Evolutionary conservation across 805 yeast genomes (phyloP).

Genomic region (Barnettozyma sp.): DNA sequence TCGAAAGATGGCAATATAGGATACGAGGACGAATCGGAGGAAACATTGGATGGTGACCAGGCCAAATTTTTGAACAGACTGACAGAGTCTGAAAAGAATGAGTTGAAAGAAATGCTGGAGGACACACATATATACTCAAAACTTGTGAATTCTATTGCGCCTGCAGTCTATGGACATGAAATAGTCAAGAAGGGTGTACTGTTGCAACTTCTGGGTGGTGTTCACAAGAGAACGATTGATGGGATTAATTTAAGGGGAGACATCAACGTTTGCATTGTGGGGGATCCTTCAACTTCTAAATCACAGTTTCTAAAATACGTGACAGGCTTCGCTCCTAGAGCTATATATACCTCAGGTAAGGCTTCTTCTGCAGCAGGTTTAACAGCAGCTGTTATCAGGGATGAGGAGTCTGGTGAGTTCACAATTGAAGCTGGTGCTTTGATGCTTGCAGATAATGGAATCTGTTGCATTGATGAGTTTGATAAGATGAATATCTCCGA

Average conservation of each 20-base stretch:
- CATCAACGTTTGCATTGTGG: slow-evolving; percentile 91
- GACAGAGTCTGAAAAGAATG: slow-evolving; percentile 75
- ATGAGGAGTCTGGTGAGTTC: slow-evolving; percentile 94
- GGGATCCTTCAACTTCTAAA: slow-evolving; percentile 96
- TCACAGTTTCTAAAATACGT: slow-evolving; percentile 94
- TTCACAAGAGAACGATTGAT: slow-evolving; percentile 87
- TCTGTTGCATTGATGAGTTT: slow-evolving; percentile 97
- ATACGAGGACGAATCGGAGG: slow-evolving; percentile 36
- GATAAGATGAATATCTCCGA: slow-evolving; percentile 95
- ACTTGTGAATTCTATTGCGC: slow-evolving; percentile 84
- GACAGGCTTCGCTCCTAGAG: slow-evolving; percentile 83
- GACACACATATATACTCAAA: slow-evolving; percentile 80
- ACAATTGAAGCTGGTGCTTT: slow-evolving; percentile 98
- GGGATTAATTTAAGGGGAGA: slow-evolving; percentile 96
- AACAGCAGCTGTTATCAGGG: slow-evolving; percentile 96
- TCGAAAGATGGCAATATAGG: slow-evolving; percentile 31
- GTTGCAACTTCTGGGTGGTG: slow-evolving; percentile 89
- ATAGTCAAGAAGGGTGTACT: slow-evolving; percentile 87
- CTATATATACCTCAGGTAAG: slow-evolving; percentile 95
- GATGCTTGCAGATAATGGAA: slow-evolving; percentile 97
- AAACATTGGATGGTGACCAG: slow-evolving; percentile 53
- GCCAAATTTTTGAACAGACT: slow-evolving; percentile 72
- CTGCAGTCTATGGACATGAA: slow-evolving; percentile 95
- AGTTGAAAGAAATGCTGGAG: slow-evolving; percentile 83
- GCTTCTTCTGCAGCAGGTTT: slow-evolving; percentile 98